These are phyloP conservation scores for Echria macrotheca DNA, from an alignment of 495 filamentous ascomycete species.

Conservation along the genomic window DNA sequence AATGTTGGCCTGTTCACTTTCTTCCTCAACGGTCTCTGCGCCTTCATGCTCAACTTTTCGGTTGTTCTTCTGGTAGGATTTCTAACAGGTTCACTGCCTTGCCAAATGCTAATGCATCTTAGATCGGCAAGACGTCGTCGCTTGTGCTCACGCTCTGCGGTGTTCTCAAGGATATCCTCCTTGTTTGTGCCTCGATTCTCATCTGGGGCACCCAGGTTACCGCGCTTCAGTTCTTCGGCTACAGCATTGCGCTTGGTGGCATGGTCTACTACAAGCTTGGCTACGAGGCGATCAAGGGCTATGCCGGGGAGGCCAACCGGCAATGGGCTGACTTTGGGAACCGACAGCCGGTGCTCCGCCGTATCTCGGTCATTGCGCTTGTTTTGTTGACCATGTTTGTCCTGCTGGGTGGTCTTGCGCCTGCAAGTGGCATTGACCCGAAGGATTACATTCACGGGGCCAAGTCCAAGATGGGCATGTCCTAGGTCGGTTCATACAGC, in stretches of 20 bases:
- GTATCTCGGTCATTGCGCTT: constrained; percentile 60
- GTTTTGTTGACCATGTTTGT: constrained; percentile 58
- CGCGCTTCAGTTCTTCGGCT: constrained; percentile 85
- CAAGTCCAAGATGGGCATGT: constrained; percentile 42
- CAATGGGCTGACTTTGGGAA: constrained; percentile 84
- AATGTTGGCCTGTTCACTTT: constrained; percentile 69
- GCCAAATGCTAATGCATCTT: no score
- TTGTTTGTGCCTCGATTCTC: constrained; percentile 81
- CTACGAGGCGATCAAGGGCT: constrained; percentile 73
- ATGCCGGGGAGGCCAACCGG: constrained; percentile 61
- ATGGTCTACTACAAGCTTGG: constrained; percentile 98
- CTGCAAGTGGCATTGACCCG: constrained; percentile 46
- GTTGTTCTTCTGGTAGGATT: constrained; percentile 94
- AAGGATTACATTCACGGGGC: constrained; percentile 39
- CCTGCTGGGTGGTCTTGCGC: constrained; percentile 54
- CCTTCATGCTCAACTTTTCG: constrained; percentile 86
- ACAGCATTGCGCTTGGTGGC: constrained; percentile 81
- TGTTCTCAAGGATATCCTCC: constrained; percentile 96
- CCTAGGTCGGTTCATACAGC: not conserved
- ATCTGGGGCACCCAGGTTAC: constrained; percentile 84
- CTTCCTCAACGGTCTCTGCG: constrained; percentile 72
- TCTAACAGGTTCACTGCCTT: no score
- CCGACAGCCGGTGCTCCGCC: constrained; percentile 66
- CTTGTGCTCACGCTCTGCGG: constrained; percentile 96
- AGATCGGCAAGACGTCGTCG: constrained; percentile 97